Base-by-base conservation (phyloP, 23 red algal species). In the Gracilaria gracilis region DNA sequence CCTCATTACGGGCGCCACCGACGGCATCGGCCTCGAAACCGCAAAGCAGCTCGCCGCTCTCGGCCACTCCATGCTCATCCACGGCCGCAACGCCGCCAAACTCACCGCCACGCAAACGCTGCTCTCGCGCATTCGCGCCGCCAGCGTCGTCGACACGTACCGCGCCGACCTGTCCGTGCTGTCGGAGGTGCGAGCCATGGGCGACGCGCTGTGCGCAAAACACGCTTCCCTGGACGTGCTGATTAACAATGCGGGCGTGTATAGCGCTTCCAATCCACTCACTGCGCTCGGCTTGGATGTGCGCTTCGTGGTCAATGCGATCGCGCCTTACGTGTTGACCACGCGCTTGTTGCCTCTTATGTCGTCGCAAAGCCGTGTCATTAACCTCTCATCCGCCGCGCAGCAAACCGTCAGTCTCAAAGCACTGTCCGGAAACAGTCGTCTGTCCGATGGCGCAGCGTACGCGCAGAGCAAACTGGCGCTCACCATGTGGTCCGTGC, bases 241-340 rank as follows among this genome's bases (percentile, higher is more conserved):
- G 54, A 79, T 95, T 31, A 95, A 95, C 75, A 95, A 95, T 61
- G 92, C 92, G 6, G 92, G 92, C 24, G 73, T 95, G 27, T 82
- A 92, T 36, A 76, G 35, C 15, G 47, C 57, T 9, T 32, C 49
- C n/a, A 57, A 42, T 47, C 0, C 53, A 4, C 27, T 65, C 42
- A 47, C 66, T 16, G 13, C 69, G 9, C 21, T 61, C 25, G 75
- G 92, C 38, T 25, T 66, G 53, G 86, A 95, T 13, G 28, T 95
- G 36, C 65, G 64, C 48, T 95, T 95, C 61, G 83, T 65, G 20
- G 92, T 95, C 13, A 95, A 95, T 44, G 62, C 67, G 32, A 2
- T 95, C 13, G 80, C 85, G 47, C 92, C 87, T 4, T 85, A 64
- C 79, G 2, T 85, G 23, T 54, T 91, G 13, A 91, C 87, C 31